Evolutionary conservation across 2,329 filamentous ascomycete species (phyloP), one percentile per base, ranked within the genome.

Genomic region (Penicillium sp.): DNA sequence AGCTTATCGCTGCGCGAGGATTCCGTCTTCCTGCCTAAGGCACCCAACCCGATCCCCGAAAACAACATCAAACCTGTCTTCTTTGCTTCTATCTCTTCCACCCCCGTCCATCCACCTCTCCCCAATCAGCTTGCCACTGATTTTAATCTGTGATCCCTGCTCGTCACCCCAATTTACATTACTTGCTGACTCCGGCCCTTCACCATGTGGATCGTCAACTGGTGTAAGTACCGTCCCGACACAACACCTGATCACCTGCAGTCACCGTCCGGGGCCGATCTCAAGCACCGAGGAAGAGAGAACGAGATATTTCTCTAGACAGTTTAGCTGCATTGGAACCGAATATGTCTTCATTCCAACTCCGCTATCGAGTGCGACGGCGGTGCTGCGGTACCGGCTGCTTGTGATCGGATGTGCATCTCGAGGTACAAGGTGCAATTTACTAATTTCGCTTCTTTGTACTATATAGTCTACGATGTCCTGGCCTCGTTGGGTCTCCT

Each of bases 121-220:
- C 44, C 55, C 53, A 53, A 45, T 55, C 38, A 38, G 41, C 39
- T 33, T 6, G 23, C 49, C 42, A 57, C 55, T 48, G 55, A 41
- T 44, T n/a, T 33, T 21, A 35, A 23, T 45, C 54, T 53, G 49
- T 61, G 55, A 58, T 62, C 38, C 48, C 48, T 44, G 57, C 61
- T 55, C 47, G 19, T 36, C 42, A 50, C 23, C n/a, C 39, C 48
- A 35, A 51, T 58, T 43, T 42, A 17, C 53, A 52, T 29, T 25
- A 21, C 17, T 45, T 45, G 41, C 45, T 54, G 41, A 52, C 41
- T 53, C 38, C 48, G 57, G 39, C 53, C 49, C 54, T 58, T 53
- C 67, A 64, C 73, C 64, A 96, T 96, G 92, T 96, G 91, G 91
- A 89, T 96, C 77, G 80, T 96, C 75, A 92, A 93, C 85, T 96